Conservation (phyloP, 2,329 filamentous ascomycete genomes). For the Paraphaeosphaeria minitans region DNA sequence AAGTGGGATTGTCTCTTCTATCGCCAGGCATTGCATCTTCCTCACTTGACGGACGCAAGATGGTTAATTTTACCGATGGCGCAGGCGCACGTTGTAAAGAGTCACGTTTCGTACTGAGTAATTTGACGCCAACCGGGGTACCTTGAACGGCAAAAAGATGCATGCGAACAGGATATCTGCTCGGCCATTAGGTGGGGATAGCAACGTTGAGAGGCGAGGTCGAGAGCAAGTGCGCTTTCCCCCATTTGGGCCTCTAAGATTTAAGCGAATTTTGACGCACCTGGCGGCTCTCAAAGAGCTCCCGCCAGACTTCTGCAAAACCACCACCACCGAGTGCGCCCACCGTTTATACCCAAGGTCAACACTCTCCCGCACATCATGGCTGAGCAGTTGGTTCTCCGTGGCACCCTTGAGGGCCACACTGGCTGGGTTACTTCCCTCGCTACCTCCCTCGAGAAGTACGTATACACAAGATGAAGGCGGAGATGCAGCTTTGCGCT, state of each 20-base stretch:
- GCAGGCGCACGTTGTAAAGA: too few species aligned
- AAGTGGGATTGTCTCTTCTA: background rate
- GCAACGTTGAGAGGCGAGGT: background rate
- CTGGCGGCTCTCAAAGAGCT: constrained; percentile 9
- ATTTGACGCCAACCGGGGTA: too few species aligned
- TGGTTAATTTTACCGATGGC: background rate
- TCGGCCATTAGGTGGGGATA: background rate
- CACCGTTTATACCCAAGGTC: constrained; percentile 37
- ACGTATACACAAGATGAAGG: constrained; percentile 23
- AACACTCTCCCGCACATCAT: constrained; percentile 58
- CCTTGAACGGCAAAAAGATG: too few species aligned
- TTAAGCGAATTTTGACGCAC: constrained; percentile 7
- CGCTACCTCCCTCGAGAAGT: constrained; percentile 99
- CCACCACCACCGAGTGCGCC: constrained; percentile 36
- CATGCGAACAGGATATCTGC: background rate
- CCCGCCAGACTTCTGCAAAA: constrained; percentile 25
- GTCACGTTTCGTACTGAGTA: too few species aligned
- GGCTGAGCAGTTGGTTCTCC: constrained; percentile 94
- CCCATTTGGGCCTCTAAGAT: background rate
- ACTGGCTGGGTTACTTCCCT: constrained; percentile 99
- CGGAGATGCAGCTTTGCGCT: constrained; percentile 14
- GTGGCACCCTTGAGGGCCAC: constrained; percentile 98
- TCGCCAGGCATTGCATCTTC: background rate
- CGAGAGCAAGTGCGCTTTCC: background rate
- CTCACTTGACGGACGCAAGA: background rate